Evolutionary conservation across 2,329 filamentous ascomycete genomes (phyloP).

Genomic region (Trichoderma sp.): DNA sequence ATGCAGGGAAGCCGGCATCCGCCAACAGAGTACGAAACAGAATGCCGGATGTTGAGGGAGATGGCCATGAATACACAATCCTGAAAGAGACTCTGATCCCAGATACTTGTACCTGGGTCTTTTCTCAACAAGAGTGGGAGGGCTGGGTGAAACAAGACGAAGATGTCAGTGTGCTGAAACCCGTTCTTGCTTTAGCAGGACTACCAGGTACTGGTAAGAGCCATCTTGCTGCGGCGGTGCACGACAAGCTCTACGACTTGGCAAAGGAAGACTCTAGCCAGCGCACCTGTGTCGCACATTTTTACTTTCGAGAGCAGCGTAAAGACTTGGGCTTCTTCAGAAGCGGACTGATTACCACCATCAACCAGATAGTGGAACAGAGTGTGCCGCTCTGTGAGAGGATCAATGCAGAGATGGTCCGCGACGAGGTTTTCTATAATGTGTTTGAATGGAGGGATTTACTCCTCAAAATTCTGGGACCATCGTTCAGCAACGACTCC

Average conservation of each 20-base stretch:
- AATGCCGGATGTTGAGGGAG: conserved; percentile 24
- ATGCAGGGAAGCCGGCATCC: conserved; percentile 25
- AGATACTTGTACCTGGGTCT: conserved; percentile 34
- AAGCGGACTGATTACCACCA: conserved; percentile 28
- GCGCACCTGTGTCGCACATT: conserved; percentile 31
- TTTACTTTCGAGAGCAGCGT: conserved; percentile 38
- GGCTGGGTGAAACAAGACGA: conserved; percentile 26
- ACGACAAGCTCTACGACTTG: conserved; percentile 23
- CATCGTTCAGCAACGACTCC: conserved; percentile 24
- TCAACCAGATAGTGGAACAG: conserved; percentile 32
- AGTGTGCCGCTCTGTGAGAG: conserved; percentile 31
- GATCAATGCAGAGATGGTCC: conserved; percentile 28
- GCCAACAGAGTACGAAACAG: conserved; percentile 27
- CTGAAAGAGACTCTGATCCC: conserved; percentile 31
- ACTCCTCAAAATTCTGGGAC: conserved; percentile 26
- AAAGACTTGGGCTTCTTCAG: conserved; percentile 25
- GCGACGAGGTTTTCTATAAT: conserved; percentile 24
- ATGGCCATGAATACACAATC: conserved; percentile 28
- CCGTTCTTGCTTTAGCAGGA: conserved; percentile 31
- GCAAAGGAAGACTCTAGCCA: conserved; percentile 21
- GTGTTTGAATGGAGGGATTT: conserved; percentile 23
- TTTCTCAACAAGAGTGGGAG: conserved; percentile 29
- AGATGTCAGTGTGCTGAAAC: background rate
- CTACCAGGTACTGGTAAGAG: conserved; percentile 35
- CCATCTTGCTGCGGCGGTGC: conserved; percentile 27